Evolutionary conservation across 2,329 filamentous ascomycete genomes (phyloP).

Genomic region (Fusarium paranaense): DNA sequence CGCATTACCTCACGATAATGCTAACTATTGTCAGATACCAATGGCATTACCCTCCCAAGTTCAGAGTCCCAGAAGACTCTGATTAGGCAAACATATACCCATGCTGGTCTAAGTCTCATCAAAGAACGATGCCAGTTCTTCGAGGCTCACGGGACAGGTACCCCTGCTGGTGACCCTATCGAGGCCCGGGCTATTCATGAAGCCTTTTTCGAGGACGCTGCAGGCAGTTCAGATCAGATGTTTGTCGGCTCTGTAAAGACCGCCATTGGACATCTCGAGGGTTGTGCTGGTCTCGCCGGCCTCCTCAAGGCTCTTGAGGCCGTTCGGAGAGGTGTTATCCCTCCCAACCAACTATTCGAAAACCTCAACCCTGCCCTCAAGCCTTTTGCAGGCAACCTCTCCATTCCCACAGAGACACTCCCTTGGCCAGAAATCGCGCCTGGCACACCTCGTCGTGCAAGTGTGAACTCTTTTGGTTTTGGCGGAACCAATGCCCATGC

Average conservation of each 20-base stretch:
- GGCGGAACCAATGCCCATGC: slow-evolving; percentile 21
- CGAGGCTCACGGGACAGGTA: slow-evolving; percentile 5
- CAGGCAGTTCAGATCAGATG: neutral
- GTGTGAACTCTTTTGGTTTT: slow-evolving; percentile 33
- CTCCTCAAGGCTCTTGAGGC: slow-evolving; percentile 2
- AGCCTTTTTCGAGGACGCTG: neutral
- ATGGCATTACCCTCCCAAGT: slow-evolving; percentile 5
- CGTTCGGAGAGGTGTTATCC: slow-evolving; percentile 40
- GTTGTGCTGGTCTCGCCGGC: neutral
- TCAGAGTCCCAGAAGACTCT: neutral
- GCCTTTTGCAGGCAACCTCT: slow-evolving; percentile 24
- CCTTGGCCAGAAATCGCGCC: slow-evolving; percentile 17
- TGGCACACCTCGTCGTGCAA: slow-evolving; percentile 15
- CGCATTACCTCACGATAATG: neutral
- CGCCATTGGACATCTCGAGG: neutral
- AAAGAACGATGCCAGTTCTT: slow-evolving; percentile 10
- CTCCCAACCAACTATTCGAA: slow-evolving; percentile 61
- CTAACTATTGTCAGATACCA: neutral
- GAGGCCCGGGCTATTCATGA: slow-evolving; percentile 3
- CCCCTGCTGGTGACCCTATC: neutral
- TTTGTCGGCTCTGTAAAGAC: slow-evolving; percentile 13
- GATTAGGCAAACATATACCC: slow-evolving; percentile 3
- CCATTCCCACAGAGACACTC: slow-evolving; percentile 22
- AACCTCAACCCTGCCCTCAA: slow-evolving; percentile 55
- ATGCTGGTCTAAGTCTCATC: neutral